These are phyloP conservation scores for Arxiozyma heterogenica DNA, from an alignment of 1,139 yeast species.

Conservation along the genomic window DNA sequence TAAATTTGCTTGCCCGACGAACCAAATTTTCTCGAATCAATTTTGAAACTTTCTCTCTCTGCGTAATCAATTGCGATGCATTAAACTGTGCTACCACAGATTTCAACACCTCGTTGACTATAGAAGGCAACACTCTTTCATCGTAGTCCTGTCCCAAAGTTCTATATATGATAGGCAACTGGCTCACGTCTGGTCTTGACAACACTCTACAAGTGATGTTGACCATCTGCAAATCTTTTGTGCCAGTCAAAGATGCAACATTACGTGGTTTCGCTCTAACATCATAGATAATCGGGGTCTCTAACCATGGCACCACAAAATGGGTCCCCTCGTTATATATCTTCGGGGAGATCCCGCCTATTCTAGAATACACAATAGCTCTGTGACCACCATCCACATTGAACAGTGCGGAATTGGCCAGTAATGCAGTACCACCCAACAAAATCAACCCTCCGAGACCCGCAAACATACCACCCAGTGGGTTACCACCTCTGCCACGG, in stretches of 20 bases:
- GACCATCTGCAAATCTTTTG: slow-evolving; percentile 98
- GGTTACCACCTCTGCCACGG: slow-evolving; percentile 37
- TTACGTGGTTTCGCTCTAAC: slow-evolving; percentile 97
- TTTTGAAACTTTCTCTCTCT: slow-evolving; percentile 90
- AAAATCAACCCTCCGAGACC: slow-evolving; percentile 57
- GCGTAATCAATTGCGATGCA: slow-evolving; percentile 95
- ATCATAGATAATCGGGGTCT: slow-evolving; percentile 85
- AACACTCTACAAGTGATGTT: slow-evolving; percentile 96
- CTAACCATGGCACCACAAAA: slow-evolving; percentile 87
- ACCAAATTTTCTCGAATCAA: slow-evolving; percentile 84
- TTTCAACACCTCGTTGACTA: slow-evolving; percentile 92
- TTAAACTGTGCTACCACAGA: slow-evolving; percentile 97
- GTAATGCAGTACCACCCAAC: slow-evolving; percentile 61
- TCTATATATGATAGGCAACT: slow-evolving; percentile 77
- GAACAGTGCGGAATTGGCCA: slow-evolving; percentile 69
- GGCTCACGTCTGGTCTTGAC: slow-evolving; percentile 72
- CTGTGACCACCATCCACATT: slow-evolving; percentile 98
- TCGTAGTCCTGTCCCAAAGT: slow-evolving; percentile 92
- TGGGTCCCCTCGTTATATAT: slow-evolving; percentile 95
- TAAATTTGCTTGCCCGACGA: slow-evolving; percentile 86
- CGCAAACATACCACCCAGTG: slow-evolving; percentile 47
- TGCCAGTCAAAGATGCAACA: slow-evolving; percentile 95
- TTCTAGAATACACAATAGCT: slow-evolving; percentile 85
- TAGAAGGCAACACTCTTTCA: slow-evolving; percentile 91
- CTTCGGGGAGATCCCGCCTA: slow-evolving; percentile 76